Evolutionary conservation across 306 rosid genomes (phyloP).

Genomic region (Oemleria cerasiformis): DNA sequence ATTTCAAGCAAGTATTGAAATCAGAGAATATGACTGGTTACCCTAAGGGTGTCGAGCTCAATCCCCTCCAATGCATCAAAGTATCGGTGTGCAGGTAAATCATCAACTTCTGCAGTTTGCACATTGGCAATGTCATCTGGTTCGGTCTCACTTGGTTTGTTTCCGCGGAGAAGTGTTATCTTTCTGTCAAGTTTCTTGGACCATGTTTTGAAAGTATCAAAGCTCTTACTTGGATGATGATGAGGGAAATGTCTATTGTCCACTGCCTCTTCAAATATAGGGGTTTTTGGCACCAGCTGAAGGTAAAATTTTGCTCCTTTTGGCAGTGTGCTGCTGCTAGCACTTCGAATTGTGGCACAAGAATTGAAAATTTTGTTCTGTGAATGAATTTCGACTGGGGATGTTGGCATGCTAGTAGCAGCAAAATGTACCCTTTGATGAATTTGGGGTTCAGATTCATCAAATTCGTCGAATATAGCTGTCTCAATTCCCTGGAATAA

Average conservation of each 20-base stretch:
- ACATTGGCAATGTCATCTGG: slow-evolving; percentile 24
- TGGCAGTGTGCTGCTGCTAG: slow-evolving; percentile 20
- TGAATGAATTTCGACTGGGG: slow-evolving; percentile 33
- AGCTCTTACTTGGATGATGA: slow-evolving; percentile 49
- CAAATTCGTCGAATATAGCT: slow-evolving; percentile 9
- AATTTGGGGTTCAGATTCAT: slow-evolving; percentile 29
- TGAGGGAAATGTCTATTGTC: slow-evolving; percentile 13
- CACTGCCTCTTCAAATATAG: slow-evolving; percentile 12
- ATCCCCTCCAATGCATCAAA: slow-evolving; percentile 48
- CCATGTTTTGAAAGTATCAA: slow-evolving; percentile 78
- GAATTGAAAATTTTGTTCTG: slow-evolving; percentile 16
- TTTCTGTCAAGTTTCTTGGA: slow-evolving; percentile 74
- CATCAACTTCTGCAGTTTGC: slow-evolving; percentile 24
- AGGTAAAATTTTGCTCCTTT: slow-evolving; percentile 44
- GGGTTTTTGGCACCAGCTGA: slow-evolving; percentile 56
- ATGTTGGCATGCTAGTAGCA: slow-evolving; percentile 76
- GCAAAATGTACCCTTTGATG: slow-evolving; percentile 53
- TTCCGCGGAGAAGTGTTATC: slow-evolving; percentile 54
- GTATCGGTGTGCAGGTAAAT: slow-evolving; percentile 60
- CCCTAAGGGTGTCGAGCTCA: slow-evolving; percentile 72
- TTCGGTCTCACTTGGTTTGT: slow-evolving; percentile 19
- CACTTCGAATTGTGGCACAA: neutral
- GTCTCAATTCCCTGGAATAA: slow-evolving; percentile 42
- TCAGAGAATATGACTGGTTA: slow-evolving; percentile 20
- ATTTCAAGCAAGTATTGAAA: neutral